phyloP scores from a whole-genome alignment of 805 yeast species.

The Hanseniaspora meyeri region DNA sequence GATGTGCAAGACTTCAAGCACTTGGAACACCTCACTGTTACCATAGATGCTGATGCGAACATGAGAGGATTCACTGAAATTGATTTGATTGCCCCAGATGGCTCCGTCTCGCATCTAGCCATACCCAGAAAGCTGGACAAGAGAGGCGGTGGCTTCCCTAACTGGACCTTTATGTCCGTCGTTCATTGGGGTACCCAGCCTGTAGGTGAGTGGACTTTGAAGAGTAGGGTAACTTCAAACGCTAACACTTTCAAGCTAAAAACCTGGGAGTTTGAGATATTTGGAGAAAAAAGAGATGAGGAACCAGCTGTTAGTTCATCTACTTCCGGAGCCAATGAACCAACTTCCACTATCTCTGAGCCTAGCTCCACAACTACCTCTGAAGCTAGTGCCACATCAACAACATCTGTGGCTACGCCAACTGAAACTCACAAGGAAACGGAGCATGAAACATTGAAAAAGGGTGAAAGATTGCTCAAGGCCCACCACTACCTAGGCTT shows the following conservation, averaged over 20 bases:
- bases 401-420: neutral
- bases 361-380: neutral
- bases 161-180: conserved; percentile 95
- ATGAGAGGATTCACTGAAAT: conserved; percentile 61
- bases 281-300: conserved; percentile 50
- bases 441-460: conserved; percentile 3
- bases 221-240: conserved; percentile 39
- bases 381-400: no score
- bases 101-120: conserved; percentile 63
- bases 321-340: neutral
- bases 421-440: neutral
- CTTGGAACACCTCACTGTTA: conserved; percentile 77
- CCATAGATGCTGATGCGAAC: conserved; percentile 53
- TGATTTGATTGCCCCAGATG: conserved; percentile 60
- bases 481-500: conserved; percentile 7
- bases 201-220: conserved; percentile 69
- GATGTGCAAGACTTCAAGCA: conserved; percentile 43
- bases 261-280: conserved; percentile 66
- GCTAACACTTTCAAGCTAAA: conserved; percentile 34
- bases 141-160: conserved; percentile 44
- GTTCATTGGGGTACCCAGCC: conserved; percentile 98
- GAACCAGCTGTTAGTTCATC: neutral
- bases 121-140: conserved; percentile 49
- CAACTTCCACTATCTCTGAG: neutral
- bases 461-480: conserved; percentile 3